A percentile compares a stretch with the other conserved stretches of the same genome.
Conservation (phyloP, 352 stramenopile species). For the Phytophthora pisi region DNA sequence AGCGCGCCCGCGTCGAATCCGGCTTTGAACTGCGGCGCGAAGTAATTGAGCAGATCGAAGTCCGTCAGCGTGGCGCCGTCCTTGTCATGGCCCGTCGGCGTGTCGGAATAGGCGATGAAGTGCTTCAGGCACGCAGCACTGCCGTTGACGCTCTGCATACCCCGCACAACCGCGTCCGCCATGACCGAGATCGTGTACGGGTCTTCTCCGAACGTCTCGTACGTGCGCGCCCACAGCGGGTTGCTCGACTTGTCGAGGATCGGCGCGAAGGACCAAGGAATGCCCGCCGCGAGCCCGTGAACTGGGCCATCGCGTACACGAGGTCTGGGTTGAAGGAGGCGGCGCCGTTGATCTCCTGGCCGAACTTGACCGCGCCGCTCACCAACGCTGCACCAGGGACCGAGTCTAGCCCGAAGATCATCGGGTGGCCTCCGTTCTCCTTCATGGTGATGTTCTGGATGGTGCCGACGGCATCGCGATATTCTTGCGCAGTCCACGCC, state of each 20-base stretch:
- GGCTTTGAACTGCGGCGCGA: slow-evolving; percentile 77
- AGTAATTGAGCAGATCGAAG: slow-evolving; percentile 81
- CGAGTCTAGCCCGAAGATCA: slow-evolving; percentile 91
- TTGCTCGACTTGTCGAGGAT: slow-evolving; percentile 86
- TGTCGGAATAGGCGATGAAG: slow-evolving; percentile 82
- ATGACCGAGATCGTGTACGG: slow-evolving; percentile 77
- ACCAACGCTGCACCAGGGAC: slow-evolving; percentile 83
- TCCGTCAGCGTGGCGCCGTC: slow-evolving; percentile 64
- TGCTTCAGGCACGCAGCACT: slow-evolving; percentile 89
- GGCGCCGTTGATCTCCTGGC: slow-evolving; percentile 87
- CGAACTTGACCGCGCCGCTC: slow-evolving; percentile 68
- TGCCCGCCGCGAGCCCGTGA: slow-evolving; percentile 77
- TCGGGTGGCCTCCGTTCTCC: slow-evolving; percentile 58
- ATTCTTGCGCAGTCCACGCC: slow-evolving; percentile 68
- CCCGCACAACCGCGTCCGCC: slow-evolving; percentile 62
- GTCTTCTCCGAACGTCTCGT: slow-evolving; percentile 94
- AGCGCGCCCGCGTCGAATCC: slow-evolving; percentile 72
- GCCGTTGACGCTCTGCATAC: slow-evolving; percentile 70
- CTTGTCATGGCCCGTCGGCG: slow-evolving; percentile 76
- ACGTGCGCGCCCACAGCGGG: slow-evolving; percentile 85
- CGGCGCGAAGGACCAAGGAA: slow-evolving; percentile 91
- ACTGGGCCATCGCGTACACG: slow-evolving; percentile 64
- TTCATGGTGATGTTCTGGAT: slow-evolving; percentile 73
- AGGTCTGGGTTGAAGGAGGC: slow-evolving; percentile 87
- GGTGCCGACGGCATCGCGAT: slow-evolving; percentile 67